Percentiles rank a stretch among this genome's conserved stretches.
Conservation (phyloP, 148 eudicot genomes). For the Rhododendron molle region DNA sequence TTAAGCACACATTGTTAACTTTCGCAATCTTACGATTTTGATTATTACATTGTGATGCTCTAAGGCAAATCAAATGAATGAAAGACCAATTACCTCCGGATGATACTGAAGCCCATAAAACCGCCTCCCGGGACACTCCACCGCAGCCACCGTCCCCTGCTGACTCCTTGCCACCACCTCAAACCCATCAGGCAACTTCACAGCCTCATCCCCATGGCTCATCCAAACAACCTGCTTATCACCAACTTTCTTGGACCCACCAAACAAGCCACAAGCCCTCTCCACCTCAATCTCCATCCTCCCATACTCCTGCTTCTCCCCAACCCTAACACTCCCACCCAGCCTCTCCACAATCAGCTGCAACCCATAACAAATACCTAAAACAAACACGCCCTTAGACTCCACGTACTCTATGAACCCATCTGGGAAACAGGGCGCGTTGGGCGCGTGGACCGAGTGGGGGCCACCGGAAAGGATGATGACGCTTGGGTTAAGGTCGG, state of each 20-base stretch:
- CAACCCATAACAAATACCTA: conserved; percentile 89
- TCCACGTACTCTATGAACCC: conserved; percentile 77
- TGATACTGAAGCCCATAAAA: conserved; percentile 93
- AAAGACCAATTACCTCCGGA: conserved; percentile 69
- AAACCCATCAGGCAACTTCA: conserved; percentile 73
- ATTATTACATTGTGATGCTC: too few relatives aligned
- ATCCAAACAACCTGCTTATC: conserved; percentile 91
- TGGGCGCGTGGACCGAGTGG: conserved; percentile 75
- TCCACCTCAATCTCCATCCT: conserved; percentile 83
- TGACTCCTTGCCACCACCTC: conserved; percentile 71
- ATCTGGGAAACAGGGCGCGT: conserved; percentile 70
- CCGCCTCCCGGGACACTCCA: conserved; percentile 55
- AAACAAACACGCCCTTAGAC: conserved; percentile 49
- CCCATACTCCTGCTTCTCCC: conserved; percentile 90
- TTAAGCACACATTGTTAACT: too few relatives aligned
- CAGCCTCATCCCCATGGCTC: conserved; percentile 97
- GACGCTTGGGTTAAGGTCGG: conserved; percentile 62
- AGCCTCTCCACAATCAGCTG: conserved; percentile 77
- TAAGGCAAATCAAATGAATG: neutral
- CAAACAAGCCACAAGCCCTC: conserved; percentile 47
- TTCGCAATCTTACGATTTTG: too few relatives aligned
- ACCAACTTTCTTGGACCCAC: conserved; percentile 48
- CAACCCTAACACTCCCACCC: conserved; percentile 67
- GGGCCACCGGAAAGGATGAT: conserved; percentile 98
- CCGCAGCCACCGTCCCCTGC: conserved; percentile 82